phyloP scores from a whole-genome alignment of 306 rosid genomes.

The Mimosa pudica region DNA sequence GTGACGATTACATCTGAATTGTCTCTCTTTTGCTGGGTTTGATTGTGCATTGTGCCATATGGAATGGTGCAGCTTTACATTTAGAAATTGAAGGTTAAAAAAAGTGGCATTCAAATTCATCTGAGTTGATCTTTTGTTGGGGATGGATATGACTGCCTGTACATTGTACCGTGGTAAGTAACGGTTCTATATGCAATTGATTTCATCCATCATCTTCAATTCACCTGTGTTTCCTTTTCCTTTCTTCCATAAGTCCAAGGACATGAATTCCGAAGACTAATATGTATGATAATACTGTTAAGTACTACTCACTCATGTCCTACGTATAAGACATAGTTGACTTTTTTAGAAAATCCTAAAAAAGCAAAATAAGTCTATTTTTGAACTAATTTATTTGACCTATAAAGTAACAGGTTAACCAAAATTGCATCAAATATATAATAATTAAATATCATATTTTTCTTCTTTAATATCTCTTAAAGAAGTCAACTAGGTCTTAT shows the following conservation, averaged over 20 bases:
- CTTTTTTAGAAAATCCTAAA: too few species aligned
- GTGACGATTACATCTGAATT: conserved; percentile 21
- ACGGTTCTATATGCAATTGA: conserved; percentile 17
- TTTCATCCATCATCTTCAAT: neutral
- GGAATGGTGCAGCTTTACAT: conserved; percentile 40
- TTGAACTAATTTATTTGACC: too few species aligned
- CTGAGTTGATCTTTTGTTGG: neutral
- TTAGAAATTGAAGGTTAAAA: conserved; percentile 28
- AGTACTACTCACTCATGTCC: too few species aligned
- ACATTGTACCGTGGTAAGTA: conserved; percentile 9
- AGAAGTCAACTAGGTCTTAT: too few species aligned
- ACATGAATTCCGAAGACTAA: neutral
- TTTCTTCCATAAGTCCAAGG: neutral
- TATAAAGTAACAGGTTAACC: too few species aligned
- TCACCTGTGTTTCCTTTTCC: neutral
- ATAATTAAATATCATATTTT: too few species aligned
- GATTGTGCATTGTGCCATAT: conserved; percentile 36
- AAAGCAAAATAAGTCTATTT: too few species aligned
- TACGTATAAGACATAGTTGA: too few species aligned
- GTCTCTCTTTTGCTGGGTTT: conserved; percentile 44
- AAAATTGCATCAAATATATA: too few species aligned
- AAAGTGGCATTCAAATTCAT: conserved; percentile 1
- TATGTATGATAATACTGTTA: neutral
- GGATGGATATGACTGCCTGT: conserved; percentile 12
- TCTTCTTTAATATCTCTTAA: too few species aligned